phyloP scores from a whole-genome alignment of 352 stramenopile genomes.

The Pythium dissotocum region DNA sequence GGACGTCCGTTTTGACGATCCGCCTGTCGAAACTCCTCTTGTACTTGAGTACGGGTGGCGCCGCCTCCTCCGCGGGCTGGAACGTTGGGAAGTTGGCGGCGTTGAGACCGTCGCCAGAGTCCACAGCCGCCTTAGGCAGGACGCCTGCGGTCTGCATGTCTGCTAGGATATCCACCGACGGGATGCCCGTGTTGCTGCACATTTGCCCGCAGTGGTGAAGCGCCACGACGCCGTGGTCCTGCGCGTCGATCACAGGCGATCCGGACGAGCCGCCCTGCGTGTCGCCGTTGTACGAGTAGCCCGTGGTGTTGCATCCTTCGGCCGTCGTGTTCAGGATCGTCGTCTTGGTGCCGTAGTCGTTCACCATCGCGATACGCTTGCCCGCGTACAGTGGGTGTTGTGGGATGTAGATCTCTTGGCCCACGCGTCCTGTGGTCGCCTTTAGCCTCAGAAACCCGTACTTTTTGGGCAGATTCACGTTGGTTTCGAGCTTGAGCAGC shows the following conservation, averaged over 20 bases:
- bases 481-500: conserved; percentile 48
- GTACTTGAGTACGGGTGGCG: conserved; percentile 19
- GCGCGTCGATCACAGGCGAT: conserved; percentile 50
- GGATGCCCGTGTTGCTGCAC: conserved; percentile 62
- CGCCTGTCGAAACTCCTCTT: conserved; percentile 31
- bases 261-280: conserved; percentile 66
- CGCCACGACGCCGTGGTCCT: conserved; percentile 59
- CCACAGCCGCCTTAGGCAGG: conserved; percentile 36
- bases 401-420: conserved; percentile 54
- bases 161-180: conserved; percentile 40
- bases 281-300: conserved; percentile 66
- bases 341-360: conserved; percentile 48
- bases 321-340: conserved; percentile 36
- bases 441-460: conserved; percentile 68
- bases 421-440: conserved; percentile 28
- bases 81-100: conserved; percentile 43
- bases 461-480: conserved; percentile 35
- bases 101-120: conserved; percentile 45
- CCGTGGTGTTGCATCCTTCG: conserved; percentile 35
- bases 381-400: conserved; percentile 49
- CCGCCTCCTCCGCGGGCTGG: conserved; percentile 26
- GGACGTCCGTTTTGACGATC: conserved; percentile 26
- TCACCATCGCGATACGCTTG: conserved; percentile 52
- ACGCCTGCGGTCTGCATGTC: conserved; percentile 37
- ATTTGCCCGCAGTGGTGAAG: conserved; percentile 68